phyloP scores from a whole-genome alignment of 352 stramenopile species.

The Hyphochytrium catenoides region DNA sequence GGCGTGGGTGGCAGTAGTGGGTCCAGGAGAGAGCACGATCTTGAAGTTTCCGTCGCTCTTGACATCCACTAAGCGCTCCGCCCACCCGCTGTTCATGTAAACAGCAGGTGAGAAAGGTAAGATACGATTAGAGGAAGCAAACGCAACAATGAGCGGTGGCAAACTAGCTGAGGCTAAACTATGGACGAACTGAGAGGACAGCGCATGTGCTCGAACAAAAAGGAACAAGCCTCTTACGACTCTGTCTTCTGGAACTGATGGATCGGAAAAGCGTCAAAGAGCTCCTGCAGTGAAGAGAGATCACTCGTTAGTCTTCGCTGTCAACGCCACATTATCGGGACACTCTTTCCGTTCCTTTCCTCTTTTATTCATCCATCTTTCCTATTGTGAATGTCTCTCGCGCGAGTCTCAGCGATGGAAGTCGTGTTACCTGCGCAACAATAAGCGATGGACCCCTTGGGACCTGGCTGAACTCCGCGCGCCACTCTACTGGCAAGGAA shows the following conservation, averaged over 20 bases:
- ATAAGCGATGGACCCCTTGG: constrained; percentile 15
- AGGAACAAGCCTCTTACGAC: constrained; percentile 20
- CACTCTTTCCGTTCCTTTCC: constrained; percentile 3
- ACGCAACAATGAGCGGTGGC: too few species aligned
- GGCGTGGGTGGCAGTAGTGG: constrained; percentile 66
- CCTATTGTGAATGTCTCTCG: constrained; percentile 3
- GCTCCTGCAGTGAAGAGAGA: too few species aligned
- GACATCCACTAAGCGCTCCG: constrained; percentile 79
- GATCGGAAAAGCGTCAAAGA: constrained; percentile 79
- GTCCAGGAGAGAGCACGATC: constrained; percentile 73
- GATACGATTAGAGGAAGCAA: too few species aligned
- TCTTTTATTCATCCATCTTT: not conserved
- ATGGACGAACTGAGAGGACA: too few species aligned
- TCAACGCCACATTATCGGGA: not conserved
- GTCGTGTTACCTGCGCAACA: constrained; percentile 4
- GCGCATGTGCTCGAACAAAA: too few species aligned
- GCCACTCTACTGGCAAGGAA: constrained; percentile 3
- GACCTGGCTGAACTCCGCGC: constrained; percentile 9
- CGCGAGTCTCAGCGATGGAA: not conserved
- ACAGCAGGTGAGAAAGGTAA: too few species aligned
- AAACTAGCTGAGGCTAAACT: too few species aligned
- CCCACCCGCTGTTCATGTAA: constrained; percentile 70
- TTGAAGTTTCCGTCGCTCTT: constrained; percentile 56
- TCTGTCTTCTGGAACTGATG: constrained; percentile 85
- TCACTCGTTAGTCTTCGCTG: too few species aligned